Evolutionary conservation across 768 basidiomycete genomes (phyloP), one percentile per base, ranked within the genome.

Genomic region (Nidularia sp.): DNA sequence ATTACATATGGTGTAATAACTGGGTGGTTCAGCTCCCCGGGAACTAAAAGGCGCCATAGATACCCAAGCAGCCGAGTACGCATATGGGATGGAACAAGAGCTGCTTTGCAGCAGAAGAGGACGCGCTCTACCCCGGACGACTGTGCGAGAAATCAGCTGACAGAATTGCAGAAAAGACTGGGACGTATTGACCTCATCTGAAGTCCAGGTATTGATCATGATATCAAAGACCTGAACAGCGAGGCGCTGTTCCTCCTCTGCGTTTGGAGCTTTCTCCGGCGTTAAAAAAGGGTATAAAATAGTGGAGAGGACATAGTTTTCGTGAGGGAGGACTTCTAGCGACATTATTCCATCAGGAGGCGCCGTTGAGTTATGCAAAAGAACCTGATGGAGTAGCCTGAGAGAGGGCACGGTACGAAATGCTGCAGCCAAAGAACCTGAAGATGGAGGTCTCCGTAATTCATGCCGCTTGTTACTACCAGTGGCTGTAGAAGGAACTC

Each of bases 91-190:
- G 69, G 55, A 39, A 70, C 67, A 15, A 73, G 70, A 5, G 73
- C 81, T 6, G 85, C 85, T 56, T 78, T 80, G 57, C 82, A 81
- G 60, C 86, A 89, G 88, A 88, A 91, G 32, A 85, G 55, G 57
- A 77, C 81, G 25, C 88, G 80, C 53, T 83, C 81, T 7, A 85
- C 69, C 49, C 76, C 78, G 22, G 66, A 70, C 57, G 76, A 61
- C 71, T 72, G 56, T 33, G 33, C 25, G 50, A 9, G 53, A 53
- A 45, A 9, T 46, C 39, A 34, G n/a, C 15, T 36, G 7, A 6
- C 31, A 34, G n/a, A 45, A 45, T 15, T 15, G 41, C 39, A 5
- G 44, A 35, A 25, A 42, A 10, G 13, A 53, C 56, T 8, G 46
- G 39, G 32, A 35, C 31, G 18, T 12, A 58, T 73, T 53, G 32